These are phyloP conservation scores for Crucihimalaya himalaica DNA, from an alignment of 345 rosid species.

Conservation along the genomic window DNA sequence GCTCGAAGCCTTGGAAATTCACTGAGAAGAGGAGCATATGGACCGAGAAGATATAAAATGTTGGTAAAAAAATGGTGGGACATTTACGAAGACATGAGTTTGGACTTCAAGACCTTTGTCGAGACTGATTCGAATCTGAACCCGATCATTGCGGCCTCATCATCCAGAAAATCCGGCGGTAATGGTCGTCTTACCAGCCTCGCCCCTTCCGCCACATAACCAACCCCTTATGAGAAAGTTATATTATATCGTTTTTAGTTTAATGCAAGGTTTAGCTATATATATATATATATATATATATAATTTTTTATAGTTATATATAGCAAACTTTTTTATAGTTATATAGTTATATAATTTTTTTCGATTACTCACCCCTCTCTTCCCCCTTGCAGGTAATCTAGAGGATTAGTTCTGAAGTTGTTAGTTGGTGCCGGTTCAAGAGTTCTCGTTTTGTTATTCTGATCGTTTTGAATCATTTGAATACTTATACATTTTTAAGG, in stretches of 20 bases:
- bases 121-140: conserved; percentile 21
- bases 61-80: conserved; percentile 70
- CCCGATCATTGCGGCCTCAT: conserved; percentile 7
- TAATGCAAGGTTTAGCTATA: not conserved
- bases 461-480: too few relatives aligned
- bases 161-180: not conserved
- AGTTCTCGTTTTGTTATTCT: too few relatives aligned
- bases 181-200: not conserved
- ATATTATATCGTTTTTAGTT: not conserved
- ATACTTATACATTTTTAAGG: too few relatives aligned
- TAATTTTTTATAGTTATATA: not conserved
- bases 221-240: not conserved
- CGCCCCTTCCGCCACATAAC: conserved; percentile 32
- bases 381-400: too few relatives aligned
- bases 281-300: conserved; percentile 6
- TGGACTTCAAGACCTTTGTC: conserved; percentile 46
- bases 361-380: too few relatives aligned
- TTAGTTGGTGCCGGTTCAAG: too few relatives aligned
- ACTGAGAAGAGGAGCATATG: conserved; percentile 61
- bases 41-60: conserved; percentile 55
- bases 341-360: too few relatives aligned
- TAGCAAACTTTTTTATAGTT: not conserved
- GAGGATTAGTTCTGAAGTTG: too few relatives aligned
- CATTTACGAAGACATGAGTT: conserved; percentile 52
- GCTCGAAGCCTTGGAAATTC: conserved; percentile 73